A percentile compares a stretch with the other conserved stretches of the same genome.
Conservation (phyloP, 441 rosid species). For the Gossypium gossypioides region DNA sequence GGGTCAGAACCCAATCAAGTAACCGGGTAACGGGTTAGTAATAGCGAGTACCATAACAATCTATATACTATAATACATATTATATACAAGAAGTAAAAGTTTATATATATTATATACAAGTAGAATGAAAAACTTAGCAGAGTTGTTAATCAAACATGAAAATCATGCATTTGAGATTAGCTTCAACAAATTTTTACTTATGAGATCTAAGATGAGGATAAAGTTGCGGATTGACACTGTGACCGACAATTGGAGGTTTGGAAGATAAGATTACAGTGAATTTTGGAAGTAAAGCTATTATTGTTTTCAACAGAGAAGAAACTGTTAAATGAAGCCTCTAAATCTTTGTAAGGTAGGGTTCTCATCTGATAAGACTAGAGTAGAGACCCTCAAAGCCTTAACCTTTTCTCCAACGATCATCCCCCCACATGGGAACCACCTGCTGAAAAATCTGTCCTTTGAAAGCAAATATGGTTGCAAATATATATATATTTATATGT, state of each 20-base stretch:
- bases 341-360: neutral
- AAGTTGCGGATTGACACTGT: neutral
- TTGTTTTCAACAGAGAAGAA: neutral
- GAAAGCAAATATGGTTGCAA: slow-evolving; percentile 8
- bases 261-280: neutral
- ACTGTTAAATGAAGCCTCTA: neutral
- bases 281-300: neutral
- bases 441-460: slow-evolving; percentile 11
- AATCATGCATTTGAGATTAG: neutral
- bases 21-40: no score
- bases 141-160: neutral
- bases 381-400: neutral
- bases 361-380: slow-evolving; percentile 4
- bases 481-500: neutral
- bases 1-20: no score
- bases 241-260: neutral
- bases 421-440: slow-evolving; percentile 9
- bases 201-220: neutral
- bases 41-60: no score
- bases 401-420: neutral
- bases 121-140: no score
- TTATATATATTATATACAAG: no score
- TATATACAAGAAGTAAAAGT: no score
- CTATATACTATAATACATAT: no score
- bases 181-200: neutral